phyloP scores from a whole-genome alignment of 192 early-diverging fungal genomes.

The Dissophora ornata region DNA sequence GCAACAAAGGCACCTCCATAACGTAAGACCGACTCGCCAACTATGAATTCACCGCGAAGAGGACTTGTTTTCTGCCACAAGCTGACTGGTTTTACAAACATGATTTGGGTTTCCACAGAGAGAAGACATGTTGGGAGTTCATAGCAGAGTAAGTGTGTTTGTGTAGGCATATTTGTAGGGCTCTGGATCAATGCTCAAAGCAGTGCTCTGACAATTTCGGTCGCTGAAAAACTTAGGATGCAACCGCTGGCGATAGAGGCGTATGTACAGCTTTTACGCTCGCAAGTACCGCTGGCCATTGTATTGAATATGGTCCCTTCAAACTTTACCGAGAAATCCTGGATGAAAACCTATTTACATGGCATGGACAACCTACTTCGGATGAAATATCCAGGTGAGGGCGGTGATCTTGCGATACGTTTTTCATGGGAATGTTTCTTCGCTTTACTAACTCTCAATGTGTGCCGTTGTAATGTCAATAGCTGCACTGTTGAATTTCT shows the following conservation, averaged over 20 bases:
- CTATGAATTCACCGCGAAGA: too few species aligned
- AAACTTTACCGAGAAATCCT: slow-evolving; percentile 9
- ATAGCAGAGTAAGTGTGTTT: slow-evolving; percentile 24
- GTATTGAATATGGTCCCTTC: slow-evolving; percentile 31
- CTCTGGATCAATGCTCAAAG: too few species aligned
- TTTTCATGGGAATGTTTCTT: background rate
- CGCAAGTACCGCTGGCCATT: slow-evolving; percentile 7
- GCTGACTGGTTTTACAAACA: background rate
- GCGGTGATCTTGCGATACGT: background rate
- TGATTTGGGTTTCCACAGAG: slow-evolving; percentile 6
- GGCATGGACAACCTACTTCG: slow-evolving; percentile 20
- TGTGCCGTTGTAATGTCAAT: background rate
- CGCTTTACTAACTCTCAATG: background rate
- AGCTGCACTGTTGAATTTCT: slow-evolving; percentile 27
- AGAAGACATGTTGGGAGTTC: slow-evolving; percentile 30
- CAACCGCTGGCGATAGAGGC: slow-evolving; percentile 41
- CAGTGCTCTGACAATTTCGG: too few species aligned
- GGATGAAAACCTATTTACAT: slow-evolving; percentile 37
- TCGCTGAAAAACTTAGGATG: slow-evolving; percentile 23
- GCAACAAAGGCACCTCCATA: too few species aligned
- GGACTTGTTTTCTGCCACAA: background rate
- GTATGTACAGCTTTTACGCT: slow-evolving; percentile 11
- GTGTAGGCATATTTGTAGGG: background rate
- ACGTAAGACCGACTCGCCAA: too few species aligned
- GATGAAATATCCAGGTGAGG: slow-evolving; percentile 24